Conservation (phyloP, 2,329 filamentous ascomycete species). For the Metarhizium sp. region DNA sequence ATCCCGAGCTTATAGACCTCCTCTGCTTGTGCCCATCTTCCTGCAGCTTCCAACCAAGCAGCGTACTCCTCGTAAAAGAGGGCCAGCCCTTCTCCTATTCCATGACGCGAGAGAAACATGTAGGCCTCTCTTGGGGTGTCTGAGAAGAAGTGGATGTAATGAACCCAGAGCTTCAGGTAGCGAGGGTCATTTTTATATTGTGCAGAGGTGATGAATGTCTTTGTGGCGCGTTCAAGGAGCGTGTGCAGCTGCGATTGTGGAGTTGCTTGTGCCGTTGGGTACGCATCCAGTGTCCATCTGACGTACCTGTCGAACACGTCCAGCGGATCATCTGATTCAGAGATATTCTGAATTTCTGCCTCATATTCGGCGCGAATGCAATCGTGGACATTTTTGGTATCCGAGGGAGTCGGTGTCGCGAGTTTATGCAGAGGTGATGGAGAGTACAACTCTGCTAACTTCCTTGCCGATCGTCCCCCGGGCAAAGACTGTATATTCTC, state of each 20-base stretch:
- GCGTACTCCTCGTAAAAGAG: constrained; percentile 97
- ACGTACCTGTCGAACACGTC: constrained; percentile 96
- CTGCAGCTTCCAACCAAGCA: constrained; percentile 77
- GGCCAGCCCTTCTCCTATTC: constrained; percentile 77
- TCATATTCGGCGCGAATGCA: constrained; percentile 77
- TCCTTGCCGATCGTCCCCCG: constrained; percentile 77
- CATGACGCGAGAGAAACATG: constrained; percentile 80
- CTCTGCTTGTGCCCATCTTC: constrained; percentile 81
- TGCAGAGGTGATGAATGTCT: constrained; percentile 70
- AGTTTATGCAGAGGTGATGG: constrained; percentile 50
- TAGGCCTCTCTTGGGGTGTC: constrained; percentile 91
- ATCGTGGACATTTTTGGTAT: constrained; percentile 70
- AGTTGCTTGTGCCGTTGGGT: constrained; percentile 87
- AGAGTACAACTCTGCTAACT: constrained; percentile 75
- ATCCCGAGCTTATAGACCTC: constrained; percentile 90
- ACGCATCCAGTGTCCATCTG: constrained; percentile 91
- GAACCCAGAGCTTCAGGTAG: constrained; percentile 87
- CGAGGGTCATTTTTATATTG: constrained; percentile 94
- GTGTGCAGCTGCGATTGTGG: constrained; percentile 82
- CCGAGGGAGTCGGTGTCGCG: constrained; percentile 55
- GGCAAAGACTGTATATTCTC: constrained; percentile 96
- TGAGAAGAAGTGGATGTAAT: constrained; percentile 87
- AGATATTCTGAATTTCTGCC: constrained; percentile 65
- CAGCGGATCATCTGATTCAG: constrained; percentile 87
- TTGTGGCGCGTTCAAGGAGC: constrained; percentile 86